Percentiles rank a stretch among this genome's conserved stretches.
Evolutionary conservation across 768 basidiomycete genomes (phyloP).

Genomic region (Lactarius deliciosus): DNA sequence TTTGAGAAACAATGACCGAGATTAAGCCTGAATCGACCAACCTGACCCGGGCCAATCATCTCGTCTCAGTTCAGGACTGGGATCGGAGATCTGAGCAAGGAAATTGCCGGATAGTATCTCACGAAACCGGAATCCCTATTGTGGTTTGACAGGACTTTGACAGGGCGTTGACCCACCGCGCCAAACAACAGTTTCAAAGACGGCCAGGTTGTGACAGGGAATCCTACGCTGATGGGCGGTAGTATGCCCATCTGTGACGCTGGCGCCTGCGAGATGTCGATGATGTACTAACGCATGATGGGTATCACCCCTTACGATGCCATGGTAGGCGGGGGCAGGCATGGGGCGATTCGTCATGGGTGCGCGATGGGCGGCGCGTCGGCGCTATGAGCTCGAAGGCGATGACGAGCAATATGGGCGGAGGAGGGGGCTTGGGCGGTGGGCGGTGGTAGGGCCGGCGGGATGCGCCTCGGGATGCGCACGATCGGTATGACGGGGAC

Average conservation of each 20-base stretch:
- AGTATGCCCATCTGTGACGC: slow-evolving; percentile 38
- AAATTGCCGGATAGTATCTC: too few relatives aligned
- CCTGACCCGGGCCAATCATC: too few relatives aligned
- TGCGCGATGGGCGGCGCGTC: slow-evolving; percentile 53
- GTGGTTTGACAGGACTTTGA: too few relatives aligned
- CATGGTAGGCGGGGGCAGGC: slow-evolving; percentile 36
- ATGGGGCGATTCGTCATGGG: slow-evolving; percentile 37
- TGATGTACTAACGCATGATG: slow-evolving; percentile 91
- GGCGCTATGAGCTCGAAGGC: slow-evolving; percentile 43
- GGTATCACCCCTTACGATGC: slow-evolving; percentile 46
- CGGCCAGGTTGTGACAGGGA: slow-evolving; percentile 32
- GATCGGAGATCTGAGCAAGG: too few relatives aligned
- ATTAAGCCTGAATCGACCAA: too few relatives aligned
- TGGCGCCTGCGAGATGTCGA: slow-evolving; percentile 32
- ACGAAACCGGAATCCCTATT: too few relatives aligned
- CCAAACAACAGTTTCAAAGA: slow-evolving; percentile 28
- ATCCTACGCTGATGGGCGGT: slow-evolving; percentile 35
- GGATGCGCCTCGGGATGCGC: slow-evolving; percentile 36
- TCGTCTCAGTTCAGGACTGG: too few relatives aligned
- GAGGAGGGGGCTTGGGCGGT: too few relatives aligned
- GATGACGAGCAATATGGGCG: slow-evolving; percentile 36
- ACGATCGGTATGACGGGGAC: slow-evolving; percentile 29
- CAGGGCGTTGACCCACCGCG: too few relatives aligned
- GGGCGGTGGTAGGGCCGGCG: slow-evolving; percentile 22
- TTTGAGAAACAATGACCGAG: too few relatives aligned